Conservation (phyloP, 495 filamentous ascomycete genomes). For the Umbilicaria muhlenbergii region DNA sequence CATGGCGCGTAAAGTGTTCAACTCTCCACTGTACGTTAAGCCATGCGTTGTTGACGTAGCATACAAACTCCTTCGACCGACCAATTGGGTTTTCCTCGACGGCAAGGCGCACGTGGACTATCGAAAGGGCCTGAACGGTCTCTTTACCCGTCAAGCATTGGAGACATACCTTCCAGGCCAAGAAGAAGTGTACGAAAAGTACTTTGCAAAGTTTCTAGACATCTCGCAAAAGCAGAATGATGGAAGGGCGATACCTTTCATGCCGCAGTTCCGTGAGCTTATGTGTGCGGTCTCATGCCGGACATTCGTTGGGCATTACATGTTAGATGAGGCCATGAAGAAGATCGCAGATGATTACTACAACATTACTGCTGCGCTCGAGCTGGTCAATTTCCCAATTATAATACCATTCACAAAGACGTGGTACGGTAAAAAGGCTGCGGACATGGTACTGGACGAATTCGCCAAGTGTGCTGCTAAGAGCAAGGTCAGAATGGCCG, state of each 20-base stretch:
- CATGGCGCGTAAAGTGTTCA: constrained; percentile 94
- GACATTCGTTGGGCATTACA: constrained; percentile 94
- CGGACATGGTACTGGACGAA: constrained; percentile 79
- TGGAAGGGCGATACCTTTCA: constrained; percentile 67
- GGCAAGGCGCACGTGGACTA: constrained; percentile 92
- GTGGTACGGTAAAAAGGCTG: constrained; percentile 94
- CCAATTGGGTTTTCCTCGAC: constrained; percentile 97
- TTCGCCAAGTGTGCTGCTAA: constrained; percentile 88
- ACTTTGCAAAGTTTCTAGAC: constrained; percentile 64
- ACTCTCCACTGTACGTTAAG: constrained; percentile 83
- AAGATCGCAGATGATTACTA: constrained; percentile 97
- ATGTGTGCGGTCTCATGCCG: constrained; percentile 92
- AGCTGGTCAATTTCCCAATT: constrained; percentile 97
- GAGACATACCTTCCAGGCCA: constrained; percentile 80
- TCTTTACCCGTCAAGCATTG: constrained; percentile 87
- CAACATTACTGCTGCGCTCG: constrained; percentile 84
- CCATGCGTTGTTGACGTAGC: constrained; percentile 94
- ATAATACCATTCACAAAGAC: constrained; percentile 92
- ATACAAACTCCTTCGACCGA: constrained; percentile 79
- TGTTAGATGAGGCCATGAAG: constrained; percentile 73
- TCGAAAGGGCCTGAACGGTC: constrained; percentile 85
- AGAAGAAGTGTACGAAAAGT: constrained; percentile 80
- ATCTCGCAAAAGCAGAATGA: constrained; percentile 50
- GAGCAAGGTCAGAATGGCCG: constrained; percentile 81
- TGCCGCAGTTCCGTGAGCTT: constrained; percentile 85